Base-by-base conservation (phyloP, 495 filamentous ascomycete species). In the Bryoglossum gracile region DNA sequence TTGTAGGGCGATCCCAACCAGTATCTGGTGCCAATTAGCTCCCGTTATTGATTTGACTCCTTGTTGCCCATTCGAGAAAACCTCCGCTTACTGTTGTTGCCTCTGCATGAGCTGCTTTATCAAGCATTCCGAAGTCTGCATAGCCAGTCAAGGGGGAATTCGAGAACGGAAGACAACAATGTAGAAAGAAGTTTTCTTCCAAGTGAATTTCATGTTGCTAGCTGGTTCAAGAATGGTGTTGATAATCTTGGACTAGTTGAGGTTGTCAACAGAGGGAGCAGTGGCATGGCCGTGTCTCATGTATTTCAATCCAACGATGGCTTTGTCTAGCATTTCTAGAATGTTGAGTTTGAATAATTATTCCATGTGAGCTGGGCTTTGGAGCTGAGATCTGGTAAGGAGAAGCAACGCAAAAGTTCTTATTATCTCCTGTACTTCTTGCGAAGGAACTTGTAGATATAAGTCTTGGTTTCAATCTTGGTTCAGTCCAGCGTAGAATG, bases 111-210 rank as follows among this genome's bases (percentile, higher is more conserved):
- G 86, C 84, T 37, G 76, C 74, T 55, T 76, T 76, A 62, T 95
- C 89, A 48, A 94, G 65, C 14, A 67, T 68, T 42, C 77, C 75
- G 11, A 95, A 68, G 24, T 80, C 68, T 4, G 74, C 71, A 44
- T 73, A 72, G 51, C 85, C 76, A 0, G 78, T 81, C 8, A 70
- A 75, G 74, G 72, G 4, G 74, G 72, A 14, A 92, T 75, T 46
- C 65, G 73, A 0, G 86, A 92, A 1, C 87, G 75, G 65, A 94
- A 94, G 6, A 80, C 81, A 16, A 95, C 87, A 33, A 94, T 71
- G 55, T 89, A 94, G 69, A 90, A 95, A 24, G 69, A 68, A 41
- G 73, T 73, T 32, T 70, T 66, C 40, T 70, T 77, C 83, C 85
- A 94, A 0, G 51, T 40, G 47, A 80, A 73, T n/a, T 68, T 62